A percentile compares a stretch with the other conserved stretches of the same genome.
phyloP scores from a whole-genome alignment of 495 filamentous ascomycete genomes.

The Penicillium simplicissimum region DNA sequence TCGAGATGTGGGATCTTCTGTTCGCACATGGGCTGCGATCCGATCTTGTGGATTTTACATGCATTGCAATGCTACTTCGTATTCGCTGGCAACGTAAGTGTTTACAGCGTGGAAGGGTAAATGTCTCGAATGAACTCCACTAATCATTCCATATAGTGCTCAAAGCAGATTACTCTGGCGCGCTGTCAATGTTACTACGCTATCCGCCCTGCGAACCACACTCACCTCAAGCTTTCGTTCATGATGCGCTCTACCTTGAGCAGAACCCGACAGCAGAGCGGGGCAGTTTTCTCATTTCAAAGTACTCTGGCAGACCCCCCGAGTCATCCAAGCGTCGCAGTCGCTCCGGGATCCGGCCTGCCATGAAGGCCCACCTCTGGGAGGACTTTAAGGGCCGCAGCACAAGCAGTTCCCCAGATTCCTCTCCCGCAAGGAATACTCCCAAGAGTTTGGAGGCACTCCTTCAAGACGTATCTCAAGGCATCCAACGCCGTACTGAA shows the following conservation, averaged over 20 bases:
- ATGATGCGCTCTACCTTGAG: constrained; percentile 84
- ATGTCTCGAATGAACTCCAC: constrained; percentile 16
- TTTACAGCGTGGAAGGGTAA: background rate
- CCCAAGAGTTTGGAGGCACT: constrained; percentile 70
- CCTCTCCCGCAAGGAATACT: constrained; percentile 59
- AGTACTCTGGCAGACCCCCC: constrained; percentile 75
- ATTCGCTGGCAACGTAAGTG: constrained; percentile 85
- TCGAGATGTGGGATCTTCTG: constrained; percentile 85
- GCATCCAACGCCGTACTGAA: constrained; percentile 79
- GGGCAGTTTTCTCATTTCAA: constrained; percentile 72
- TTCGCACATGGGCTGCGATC: constrained; percentile 87
- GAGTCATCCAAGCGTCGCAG: constrained; percentile 34
- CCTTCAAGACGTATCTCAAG: constrained; percentile 82
- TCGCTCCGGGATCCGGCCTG: constrained; percentile 31
- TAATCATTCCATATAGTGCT: constrained; percentile 59
- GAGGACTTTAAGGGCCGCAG: constrained; percentile 36
- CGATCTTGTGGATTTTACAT: constrained; percentile 82
- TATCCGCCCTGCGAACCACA: constrained; percentile 67
- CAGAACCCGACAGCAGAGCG: constrained; percentile 72
- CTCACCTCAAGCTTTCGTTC: constrained; percentile 73
- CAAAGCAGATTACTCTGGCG: constrained; percentile 80
- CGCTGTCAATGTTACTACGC: constrained; percentile 75
- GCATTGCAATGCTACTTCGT: constrained; percentile 89
- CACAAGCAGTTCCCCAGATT: constrained; percentile 34
- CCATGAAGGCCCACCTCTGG: constrained; percentile 36